Evolutionary conservation across 345 rosid species (phyloP), one percentile per base, ranked within the genome.

Genomic region (Moricandia moricandioides): DNA sequence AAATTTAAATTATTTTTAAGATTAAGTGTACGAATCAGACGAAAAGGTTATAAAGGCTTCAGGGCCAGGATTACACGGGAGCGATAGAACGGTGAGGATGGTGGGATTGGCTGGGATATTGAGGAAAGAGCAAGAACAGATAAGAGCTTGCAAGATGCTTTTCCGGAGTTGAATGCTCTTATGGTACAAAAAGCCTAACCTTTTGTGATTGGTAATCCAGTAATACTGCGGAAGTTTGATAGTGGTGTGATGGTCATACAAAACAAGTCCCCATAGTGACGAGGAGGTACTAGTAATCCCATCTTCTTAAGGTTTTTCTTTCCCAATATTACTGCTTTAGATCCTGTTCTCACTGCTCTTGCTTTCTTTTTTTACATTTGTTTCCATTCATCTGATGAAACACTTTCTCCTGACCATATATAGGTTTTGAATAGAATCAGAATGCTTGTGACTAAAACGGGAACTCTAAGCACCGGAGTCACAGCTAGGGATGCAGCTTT

Each of bases 161-260:
- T 95, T 63, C 95, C 85, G 74, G 97, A 92, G 82, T 82, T 90
- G 85, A 91, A 88, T 85, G 97, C 97, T 56, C 97, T 92, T 40
- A 90, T 91, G 97, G 97, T 34, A 34, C 34, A 31, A 31, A 31
- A 31, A 31, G 34, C 34, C 6, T 31, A 4, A 31, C 34, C 34
- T 31, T 31, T 31, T 34, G n/a, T 74, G 47, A 79, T 84, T 77
- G 67, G 74, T 92, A 89, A 98, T 80, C 96, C 99, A 63, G 97
- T 92, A 75, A 89, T 88, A 89, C 91, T 95, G 83, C 89, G 99
- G 83, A 95, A 92, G 79, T 95, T 95, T 71, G 98, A 95, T 82
- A 95, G 99, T 17, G 98, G 98, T 81, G 99, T 90, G 54, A 88
- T 84, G 91, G 96, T 90, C 80, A 88, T 95, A 84, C 99, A 92